Conservation (phyloP, 164 flowering plant genomes). For the Kingdonia uniflora region DNA sequence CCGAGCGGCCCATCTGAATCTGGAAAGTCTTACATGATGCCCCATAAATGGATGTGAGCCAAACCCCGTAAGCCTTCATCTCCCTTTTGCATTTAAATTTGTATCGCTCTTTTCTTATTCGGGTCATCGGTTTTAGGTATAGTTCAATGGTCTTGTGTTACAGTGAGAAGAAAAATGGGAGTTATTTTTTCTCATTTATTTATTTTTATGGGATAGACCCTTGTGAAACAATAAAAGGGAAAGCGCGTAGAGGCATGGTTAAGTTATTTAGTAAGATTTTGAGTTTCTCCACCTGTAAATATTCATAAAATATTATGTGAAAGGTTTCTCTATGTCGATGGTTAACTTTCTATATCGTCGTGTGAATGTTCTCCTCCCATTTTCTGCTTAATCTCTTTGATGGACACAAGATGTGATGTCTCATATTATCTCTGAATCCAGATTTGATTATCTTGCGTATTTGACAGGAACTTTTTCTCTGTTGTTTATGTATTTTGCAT, state of each 20-base stretch:
- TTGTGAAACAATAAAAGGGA: slow-evolving; percentile 11
- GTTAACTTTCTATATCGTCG: too few relatives aligned
- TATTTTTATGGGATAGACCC: slow-evolving; percentile 7
- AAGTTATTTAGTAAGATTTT: background rate
- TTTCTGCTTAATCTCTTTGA: too few relatives aligned
- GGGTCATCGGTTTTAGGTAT: slow-evolving; percentile 1
- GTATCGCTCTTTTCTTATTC: slow-evolving; percentile 8
- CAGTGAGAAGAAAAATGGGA: slow-evolving; percentile 3
- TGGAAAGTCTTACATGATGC: slow-evolving; percentile 10
- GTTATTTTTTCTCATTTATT: slow-evolving; percentile 4
- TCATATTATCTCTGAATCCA: too few relatives aligned
- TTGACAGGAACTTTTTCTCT: too few relatives aligned
- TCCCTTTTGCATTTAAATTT: background rate
- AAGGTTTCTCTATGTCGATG: slow-evolving; percentile 3
- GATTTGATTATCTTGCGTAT: too few relatives aligned
- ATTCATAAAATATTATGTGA: slow-evolving; percentile 3
- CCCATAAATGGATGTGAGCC: slow-evolving; percentile 21
- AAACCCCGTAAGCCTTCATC: background rate
- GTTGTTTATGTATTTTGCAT: too few relatives aligned
- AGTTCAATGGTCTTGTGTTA: background rate
- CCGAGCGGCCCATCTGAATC: slow-evolving; percentile 12
- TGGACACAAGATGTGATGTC: too few relatives aligned
- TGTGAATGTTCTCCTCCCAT: background rate
- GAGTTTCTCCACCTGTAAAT: slow-evolving; percentile 12
- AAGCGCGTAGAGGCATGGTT: slow-evolving; percentile 2